Evolutionary conservation across 148 eudicot species (phyloP), one percentile per base, ranked within the genome.

Genomic region (Rheum nobile): DNA sequence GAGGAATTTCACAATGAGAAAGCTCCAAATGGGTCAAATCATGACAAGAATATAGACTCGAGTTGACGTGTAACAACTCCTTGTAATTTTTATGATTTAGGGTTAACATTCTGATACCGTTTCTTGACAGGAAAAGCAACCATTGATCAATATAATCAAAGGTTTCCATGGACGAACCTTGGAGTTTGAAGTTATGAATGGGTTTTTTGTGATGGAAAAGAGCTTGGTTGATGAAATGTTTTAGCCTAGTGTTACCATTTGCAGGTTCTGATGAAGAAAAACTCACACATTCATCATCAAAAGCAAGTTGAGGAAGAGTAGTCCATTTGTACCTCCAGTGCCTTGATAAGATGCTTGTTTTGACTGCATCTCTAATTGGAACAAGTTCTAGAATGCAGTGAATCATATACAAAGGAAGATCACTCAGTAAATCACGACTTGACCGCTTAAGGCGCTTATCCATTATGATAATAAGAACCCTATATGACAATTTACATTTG

Each of bases 241-340:
- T 72, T 39, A 88, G 80, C 63, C 70, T 65, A 37, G 48, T 71
- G 74, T 88, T 83, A 67, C 85, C 90, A 11, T 3, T 43, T 41
- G 77, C 85, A 78, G n/a, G n/a, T n/a, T n/a, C n/a, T n/a, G n/a
- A n/a, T n/a, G n/a, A n/a, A n/a, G n/a, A n/a, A n/a, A n/a, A n/a
- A 42, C 46, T 42, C 42, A 77, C 85, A 78, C 89, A 85, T 72
- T 80, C 75, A 67, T 87, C 90, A 80, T 76, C 75, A 26, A 85
- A 85, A 55, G 59, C 65, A 77, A 87, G 86, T 24, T 83, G 77
- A 4, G 85, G 82, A 80, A 85, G 73, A 73, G 70, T 80, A 70
- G 86, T 76, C 91, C 91, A 85, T 74, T 78, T 84, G 74, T 85
- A 87, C 72, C 88, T 80, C 91, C 88, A 87, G 74, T 76, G 82